phyloP scores from a whole-genome alignment of 306 rosid species.

The Parietaria judaica region DNA sequence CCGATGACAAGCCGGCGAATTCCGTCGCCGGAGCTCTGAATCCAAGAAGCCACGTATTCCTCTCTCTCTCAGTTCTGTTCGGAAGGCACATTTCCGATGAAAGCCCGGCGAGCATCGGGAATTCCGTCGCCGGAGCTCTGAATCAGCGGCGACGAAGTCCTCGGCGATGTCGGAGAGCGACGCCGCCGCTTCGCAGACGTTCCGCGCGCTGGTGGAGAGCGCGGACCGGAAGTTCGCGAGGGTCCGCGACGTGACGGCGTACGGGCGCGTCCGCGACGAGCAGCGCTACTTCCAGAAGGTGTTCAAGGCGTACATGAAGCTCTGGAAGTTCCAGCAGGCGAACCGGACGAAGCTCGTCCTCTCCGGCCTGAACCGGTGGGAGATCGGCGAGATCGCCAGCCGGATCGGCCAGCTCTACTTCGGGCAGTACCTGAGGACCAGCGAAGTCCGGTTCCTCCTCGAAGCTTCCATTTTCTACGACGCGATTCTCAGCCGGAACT shows the following conservation, averaged over 20 bases:
- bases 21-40: slow-evolving; percentile 20
- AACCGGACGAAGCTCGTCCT: slow-evolving; percentile 57
- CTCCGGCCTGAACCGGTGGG: slow-evolving; percentile 91
- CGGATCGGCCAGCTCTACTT: slow-evolving; percentile 96
- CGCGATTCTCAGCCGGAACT: slow-evolving; percentile 80
- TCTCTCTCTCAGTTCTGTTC: too few species aligned
- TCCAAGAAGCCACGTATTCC: not conserved
- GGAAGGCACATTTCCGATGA: too few species aligned
- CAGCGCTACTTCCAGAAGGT: slow-evolving; percentile 81
- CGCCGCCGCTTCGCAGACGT: slow-evolving; percentile 37
- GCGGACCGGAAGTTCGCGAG: slow-evolving; percentile 89
- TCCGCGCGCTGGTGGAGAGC: slow-evolving; percentile 83
- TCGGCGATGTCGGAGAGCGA: slow-evolving; percentile 35
- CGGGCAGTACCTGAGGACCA: slow-evolving; percentile 88
- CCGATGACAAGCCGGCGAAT: slow-evolving; percentile 51
- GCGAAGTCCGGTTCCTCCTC: slow-evolving; percentile 71
- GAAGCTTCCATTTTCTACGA: slow-evolving; percentile 93
- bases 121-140: too few species aligned
- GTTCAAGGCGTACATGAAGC: slow-evolving; percentile 76
- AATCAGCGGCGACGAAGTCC: too few species aligned
- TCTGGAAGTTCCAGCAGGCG: slow-evolving; percentile 95
- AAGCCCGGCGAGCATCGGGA: too few species aligned
- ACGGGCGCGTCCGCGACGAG: slow-evolving; percentile 57
- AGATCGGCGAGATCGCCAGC: slow-evolving; percentile 98
- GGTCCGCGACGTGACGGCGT: slow-evolving; percentile 85